Percentiles rank a stretch among this genome's conserved stretches.
Conservation (phyloP, 2,329 filamentous ascomycete genomes). For the Colletotrichum aenigma region DNA sequence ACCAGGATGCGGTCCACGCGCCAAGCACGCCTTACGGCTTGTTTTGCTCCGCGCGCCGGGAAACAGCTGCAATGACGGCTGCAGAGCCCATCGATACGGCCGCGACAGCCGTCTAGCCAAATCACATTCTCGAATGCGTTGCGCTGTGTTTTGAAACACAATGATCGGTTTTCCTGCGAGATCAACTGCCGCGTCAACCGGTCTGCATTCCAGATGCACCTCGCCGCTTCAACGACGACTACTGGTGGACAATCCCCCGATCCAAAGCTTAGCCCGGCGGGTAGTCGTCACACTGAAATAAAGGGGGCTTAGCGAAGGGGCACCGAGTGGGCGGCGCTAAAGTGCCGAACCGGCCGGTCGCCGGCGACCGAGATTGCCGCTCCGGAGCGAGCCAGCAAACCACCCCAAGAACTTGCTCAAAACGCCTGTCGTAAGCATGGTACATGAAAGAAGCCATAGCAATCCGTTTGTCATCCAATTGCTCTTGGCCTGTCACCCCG, state of each 20-base stretch:
- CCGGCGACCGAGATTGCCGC: neutral
- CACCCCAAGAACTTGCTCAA: neutral
- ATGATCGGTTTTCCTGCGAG: neutral
- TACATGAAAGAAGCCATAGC: neutral
- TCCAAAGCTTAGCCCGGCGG: neutral
- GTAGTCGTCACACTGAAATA: neutral
- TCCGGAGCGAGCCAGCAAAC: neutral
- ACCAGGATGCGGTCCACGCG: neutral
- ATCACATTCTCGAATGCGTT: neutral
- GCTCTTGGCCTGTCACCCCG: neutral
- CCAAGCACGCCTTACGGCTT: neutral
- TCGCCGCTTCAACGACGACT: neutral
- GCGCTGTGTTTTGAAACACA: neutral
- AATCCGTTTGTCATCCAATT: neutral
- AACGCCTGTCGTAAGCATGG: neutral
- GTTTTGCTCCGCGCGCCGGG: neutral
- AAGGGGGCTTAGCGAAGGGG: slow-evolving; percentile 4
- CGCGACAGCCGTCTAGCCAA: neutral
- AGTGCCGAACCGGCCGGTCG: neutral
- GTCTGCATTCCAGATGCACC: neutral
- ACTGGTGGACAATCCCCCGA: neutral
- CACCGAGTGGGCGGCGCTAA: neutral
- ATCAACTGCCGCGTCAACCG: neutral
- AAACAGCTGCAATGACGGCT: neutral
- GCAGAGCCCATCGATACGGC: neutral